phyloP scores from a whole-genome alignment of 495 filamentous ascomycete species.

The Hypoxylon intermedium region DNA sequence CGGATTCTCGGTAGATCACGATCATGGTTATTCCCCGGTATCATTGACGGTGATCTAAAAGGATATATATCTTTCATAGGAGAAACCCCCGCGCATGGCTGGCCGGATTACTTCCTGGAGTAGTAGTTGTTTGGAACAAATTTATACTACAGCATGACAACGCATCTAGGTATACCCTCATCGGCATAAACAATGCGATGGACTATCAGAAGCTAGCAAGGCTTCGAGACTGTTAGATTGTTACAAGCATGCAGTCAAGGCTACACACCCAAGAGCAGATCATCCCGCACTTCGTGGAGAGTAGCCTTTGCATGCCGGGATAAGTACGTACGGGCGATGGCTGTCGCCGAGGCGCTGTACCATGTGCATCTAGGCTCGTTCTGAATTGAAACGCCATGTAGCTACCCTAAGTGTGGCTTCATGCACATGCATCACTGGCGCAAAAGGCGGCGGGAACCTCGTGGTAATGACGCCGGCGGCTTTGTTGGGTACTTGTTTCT shows the following conservation, averaged over 20 bases:
- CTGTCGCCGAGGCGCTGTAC: background rate
- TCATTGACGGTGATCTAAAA: constrained; percentile 16
- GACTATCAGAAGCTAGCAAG: constrained; percentile 13
- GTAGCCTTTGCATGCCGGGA: background rate
- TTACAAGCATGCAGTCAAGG: background rate
- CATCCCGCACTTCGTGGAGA: background rate
- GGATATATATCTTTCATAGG: background rate
- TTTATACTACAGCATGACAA: too few species aligned
- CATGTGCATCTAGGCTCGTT: constrained; percentile 12
- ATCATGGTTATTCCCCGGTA: constrained; percentile 3
- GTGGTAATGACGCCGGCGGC: too few species aligned
- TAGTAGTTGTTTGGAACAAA: background rate
- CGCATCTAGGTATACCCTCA: too few species aligned
- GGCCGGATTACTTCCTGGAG: background rate
- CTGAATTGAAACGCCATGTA: constrained; percentile 14
- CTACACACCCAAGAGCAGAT: background rate
- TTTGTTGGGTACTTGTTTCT: too few species aligned
- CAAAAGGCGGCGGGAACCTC: background rate
- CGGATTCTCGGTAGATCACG: constrained; percentile 29
- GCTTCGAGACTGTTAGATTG: constrained; percentile 13
- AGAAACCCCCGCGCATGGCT: background rate
- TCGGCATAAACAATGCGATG: constrained; percentile 12
- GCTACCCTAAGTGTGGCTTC: background rate
- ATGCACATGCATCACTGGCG: constrained; percentile 5
- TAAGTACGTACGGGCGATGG: background rate